Evolutionary conservation across 768 basidiomycete species (phyloP).

Genomic region (Amanita rubescens): DNA sequence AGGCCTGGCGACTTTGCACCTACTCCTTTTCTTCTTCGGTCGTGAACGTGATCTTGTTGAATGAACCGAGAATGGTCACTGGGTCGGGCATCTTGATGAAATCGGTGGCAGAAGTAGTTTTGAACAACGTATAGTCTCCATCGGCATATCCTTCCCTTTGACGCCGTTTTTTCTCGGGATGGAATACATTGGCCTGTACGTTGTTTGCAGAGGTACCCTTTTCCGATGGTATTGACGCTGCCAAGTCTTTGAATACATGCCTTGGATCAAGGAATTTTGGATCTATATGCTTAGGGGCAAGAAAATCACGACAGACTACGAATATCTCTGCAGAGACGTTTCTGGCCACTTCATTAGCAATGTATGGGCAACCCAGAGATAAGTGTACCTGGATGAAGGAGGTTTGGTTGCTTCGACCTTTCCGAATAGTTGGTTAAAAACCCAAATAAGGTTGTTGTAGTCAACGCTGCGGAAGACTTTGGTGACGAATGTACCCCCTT

Average conservation of each 20-base stretch:
- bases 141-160: constrained; percentile 94
- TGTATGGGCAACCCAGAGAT: neutral
- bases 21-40: constrained; percentile 83
- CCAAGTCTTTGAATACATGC: constrained; percentile 93
- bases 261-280: constrained; percentile 97
- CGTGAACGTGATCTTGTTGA: constrained; percentile 70
- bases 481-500: constrained; percentile 94
- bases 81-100: constrained; percentile 72
- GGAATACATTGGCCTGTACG: constrained; percentile 85
- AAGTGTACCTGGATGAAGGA: constrained; percentile 81
- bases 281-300: constrained; percentile 92
- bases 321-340: constrained; percentile 99
- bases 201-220: constrained; percentile 57
- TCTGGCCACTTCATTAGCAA: constrained; percentile 34
- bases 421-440: constrained; percentile 91
- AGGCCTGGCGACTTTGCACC: constrained; percentile 34
- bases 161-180: constrained; percentile 93
- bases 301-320: constrained; percentile 93
- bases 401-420: constrained; percentile 99
- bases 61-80: constrained; percentile 66
- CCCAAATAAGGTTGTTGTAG: constrained; percentile 99
- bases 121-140: constrained; percentile 88
- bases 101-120: constrained; percentile 55
- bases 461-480: constrained; percentile 98
- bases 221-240: constrained; percentile 39